Conservation (phyloP, 345 rosid genomes). For the Brassica rapa region DNA sequence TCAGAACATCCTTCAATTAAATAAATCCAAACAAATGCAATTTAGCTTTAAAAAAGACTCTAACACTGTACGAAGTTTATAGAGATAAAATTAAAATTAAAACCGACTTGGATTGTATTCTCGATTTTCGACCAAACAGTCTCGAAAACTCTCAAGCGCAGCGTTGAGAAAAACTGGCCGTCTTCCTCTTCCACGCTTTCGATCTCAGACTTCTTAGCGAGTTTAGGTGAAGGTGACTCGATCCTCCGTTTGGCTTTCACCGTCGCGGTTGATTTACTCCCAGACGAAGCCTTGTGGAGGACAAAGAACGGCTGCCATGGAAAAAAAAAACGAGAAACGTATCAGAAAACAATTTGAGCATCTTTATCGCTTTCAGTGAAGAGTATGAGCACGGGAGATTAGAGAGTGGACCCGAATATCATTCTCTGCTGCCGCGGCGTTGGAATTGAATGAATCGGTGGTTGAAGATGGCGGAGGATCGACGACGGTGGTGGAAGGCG, state of each 20-base stretch:
- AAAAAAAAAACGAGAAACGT: neutral
- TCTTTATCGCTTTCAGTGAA: neutral
- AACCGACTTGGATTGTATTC: constrained; percentile 53
- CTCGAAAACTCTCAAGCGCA: constrained; percentile 58
- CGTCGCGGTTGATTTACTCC: constrained; percentile 44
- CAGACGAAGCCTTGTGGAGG: constrained; percentile 55
- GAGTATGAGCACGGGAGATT: neutral
- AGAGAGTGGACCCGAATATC: constrained; percentile 51
- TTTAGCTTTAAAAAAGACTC: neutral
- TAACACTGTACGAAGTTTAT: neutral
- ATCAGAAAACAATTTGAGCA: neutral
- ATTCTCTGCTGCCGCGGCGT: constrained; percentile 42
- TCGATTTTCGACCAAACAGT: constrained; percentile 72
- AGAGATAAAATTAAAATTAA: neutral
- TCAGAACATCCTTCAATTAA: constrained; percentile 68
- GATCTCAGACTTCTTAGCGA: constrained; percentile 34
- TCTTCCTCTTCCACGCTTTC: constrained; percentile 39
- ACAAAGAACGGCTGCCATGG: constrained; percentile 62
- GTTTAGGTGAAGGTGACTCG: constrained; percentile 48
- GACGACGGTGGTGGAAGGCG: constrained; percentile 38
- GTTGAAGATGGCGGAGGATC: constrained; percentile 42
- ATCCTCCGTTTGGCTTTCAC: constrained; percentile 55
- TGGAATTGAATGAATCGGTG: constrained; percentile 30
- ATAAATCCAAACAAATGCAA: neutral
- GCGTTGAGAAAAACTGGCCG: constrained; percentile 26